Evolutionary conservation across 140 eudicot genomes (phyloP).

Genomic region (Ambrosia hybrid): DNA sequence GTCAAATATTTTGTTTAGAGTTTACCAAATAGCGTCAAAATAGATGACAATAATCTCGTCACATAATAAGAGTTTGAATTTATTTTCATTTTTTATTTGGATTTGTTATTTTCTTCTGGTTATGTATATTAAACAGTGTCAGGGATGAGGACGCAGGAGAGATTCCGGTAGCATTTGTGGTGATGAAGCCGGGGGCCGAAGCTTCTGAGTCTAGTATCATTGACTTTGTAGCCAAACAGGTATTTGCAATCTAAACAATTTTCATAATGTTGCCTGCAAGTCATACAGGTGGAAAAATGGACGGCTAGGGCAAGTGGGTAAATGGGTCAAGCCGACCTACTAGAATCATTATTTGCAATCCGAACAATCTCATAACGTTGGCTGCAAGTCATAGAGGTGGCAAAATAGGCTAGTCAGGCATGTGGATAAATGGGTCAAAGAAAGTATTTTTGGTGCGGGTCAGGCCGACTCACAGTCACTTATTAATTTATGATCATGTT

Average conservation of each 20-base stretch:
- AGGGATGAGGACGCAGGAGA: conserved; percentile 85
- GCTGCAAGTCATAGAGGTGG: not conserved
- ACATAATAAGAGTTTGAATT: not conserved
- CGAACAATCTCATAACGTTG: not conserved
- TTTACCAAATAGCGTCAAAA: not conserved
- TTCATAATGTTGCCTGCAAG: no score
- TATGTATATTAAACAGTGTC: conserved; percentile 30
- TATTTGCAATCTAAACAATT: no score
- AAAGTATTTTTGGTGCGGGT: not conserved
- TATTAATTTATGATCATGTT: no score
- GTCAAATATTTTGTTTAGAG: not conserved
- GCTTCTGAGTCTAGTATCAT: conserved; percentile 43
- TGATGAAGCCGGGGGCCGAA: conserved; percentile 41
- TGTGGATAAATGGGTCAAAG: not conserved
- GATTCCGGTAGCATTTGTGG: conserved; percentile 82
- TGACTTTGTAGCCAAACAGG: no score
- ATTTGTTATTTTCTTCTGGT: not conserved
- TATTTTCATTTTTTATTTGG: not conserved
- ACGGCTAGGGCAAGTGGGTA: no score
- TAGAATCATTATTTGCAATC: not conserved
- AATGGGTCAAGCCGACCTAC: no score
- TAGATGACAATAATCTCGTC: not conserved
- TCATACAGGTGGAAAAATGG: no score
- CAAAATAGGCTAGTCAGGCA: not conserved
- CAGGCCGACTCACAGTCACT: not conserved